phyloP scores from a whole-genome alignment of 2,329 filamentous ascomycete species.

The Penicillium olsonii region DNA sequence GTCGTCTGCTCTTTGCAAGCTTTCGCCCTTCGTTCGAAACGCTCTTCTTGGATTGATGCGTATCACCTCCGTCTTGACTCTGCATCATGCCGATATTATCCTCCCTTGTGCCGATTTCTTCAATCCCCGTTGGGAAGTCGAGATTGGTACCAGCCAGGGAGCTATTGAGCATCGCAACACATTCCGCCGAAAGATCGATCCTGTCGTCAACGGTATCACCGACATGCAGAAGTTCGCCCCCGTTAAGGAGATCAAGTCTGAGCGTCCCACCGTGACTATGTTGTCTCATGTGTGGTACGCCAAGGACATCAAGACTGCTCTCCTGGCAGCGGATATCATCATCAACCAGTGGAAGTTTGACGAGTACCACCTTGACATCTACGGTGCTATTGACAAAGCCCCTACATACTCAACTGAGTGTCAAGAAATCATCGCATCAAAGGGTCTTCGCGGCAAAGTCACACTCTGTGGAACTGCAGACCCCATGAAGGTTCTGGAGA shows the following conservation, averaged over 20 bases:
- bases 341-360: conserved; percentile 67
- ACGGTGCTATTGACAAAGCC: conserved; percentile 64
- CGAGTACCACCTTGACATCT: conserved; percentile 64
- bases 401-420: conserved; percentile 62
- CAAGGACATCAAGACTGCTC: conserved; percentile 66
- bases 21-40: conserved; percentile 53
- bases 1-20: conserved; percentile 52
- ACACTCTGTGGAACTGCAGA: conserved; percentile 59
- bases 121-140: conserved; percentile 65
- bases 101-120: conserved; percentile 62
- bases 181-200: conserved; percentile 63
- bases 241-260: conserved; percentile 59
- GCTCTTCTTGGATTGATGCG: conserved; percentile 51
- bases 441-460: conserved; percentile 53
- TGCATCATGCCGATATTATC: conserved; percentile 61
- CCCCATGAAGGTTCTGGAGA: conserved; percentile 56
- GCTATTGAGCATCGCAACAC: conserved; percentile 58
- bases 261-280: conserved; percentile 65
- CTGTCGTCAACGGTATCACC: conserved; percentile 65
- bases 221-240: conserved; percentile 66
- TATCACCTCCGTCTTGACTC: conserved; percentile 49
- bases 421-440: conserved; percentile 60
- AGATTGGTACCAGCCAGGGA: conserved; percentile 61
- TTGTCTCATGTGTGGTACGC: conserved; percentile 57
- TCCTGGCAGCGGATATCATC: conserved; percentile 65